Evolutionary conservation across 352 stramenopile species (phyloP), one percentile per base, ranked within the genome.

Genomic region (Albugo laibachii): DNA sequence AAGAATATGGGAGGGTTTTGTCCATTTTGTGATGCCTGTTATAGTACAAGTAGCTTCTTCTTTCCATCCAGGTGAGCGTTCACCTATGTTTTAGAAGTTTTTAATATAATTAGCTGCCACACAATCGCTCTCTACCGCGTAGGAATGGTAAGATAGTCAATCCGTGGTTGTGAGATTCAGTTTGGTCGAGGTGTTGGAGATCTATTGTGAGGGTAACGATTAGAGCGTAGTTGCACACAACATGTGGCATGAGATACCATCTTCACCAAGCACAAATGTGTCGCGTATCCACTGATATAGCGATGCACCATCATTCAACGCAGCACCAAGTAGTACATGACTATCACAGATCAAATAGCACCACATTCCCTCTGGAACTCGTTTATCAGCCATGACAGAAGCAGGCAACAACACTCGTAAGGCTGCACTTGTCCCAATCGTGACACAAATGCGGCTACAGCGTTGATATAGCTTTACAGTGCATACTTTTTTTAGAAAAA

Each of bases 221-320:
- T n/a, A 10, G 15, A 36, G 19, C 15, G 8, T 8, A 48, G 43
- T 19, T 48, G 15, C 3, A 40, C 20, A 8, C n/a, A 48, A 11
- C 14, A 3, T 45, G 18, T n/a, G 20, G 31, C 12, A 36, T 2
- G 37, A 51, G 46, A 43, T 15, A 78, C 70, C 66, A 43, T 74
- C 54, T 16, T 72, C 52, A 8, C 53, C 57, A 13, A 87, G 47
- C 27, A 53, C 58, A 54, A 97, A 60, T 10, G 80, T 74, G 13
- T 87, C 62, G 37, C 69, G 59, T 43, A 86, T 80, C 67, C 93
- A 97, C 47, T 94, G 82, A 50, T 92, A 87, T 8, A 96, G 65
- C n/a, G 83, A 96, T n/a, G 88, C 92, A n/a, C 92, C 92, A 62
- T 97, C 92, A 31, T 87, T 97, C n/a, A 97, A 62, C 0, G 92